phyloP scores from a whole-genome alignment of 2,329 filamentous ascomycete species.

The Cytospora chrysosperma region DNA sequence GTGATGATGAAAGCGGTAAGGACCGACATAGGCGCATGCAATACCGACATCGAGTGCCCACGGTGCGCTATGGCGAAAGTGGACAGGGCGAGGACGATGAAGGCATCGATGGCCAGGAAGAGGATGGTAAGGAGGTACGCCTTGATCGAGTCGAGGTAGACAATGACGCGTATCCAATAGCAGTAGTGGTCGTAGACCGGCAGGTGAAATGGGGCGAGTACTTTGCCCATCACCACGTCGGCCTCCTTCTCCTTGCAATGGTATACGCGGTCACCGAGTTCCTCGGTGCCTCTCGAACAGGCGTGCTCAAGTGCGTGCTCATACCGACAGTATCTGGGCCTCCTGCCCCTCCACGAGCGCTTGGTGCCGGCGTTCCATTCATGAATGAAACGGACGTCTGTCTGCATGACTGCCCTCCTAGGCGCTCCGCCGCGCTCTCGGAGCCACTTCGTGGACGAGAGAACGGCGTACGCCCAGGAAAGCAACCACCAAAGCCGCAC shows the following conservation, averaged over 20 bases:
- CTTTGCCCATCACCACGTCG: neutral
- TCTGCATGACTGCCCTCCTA: neutral
- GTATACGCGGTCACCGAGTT: constrained; percentile 14
- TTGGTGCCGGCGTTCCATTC: neutral
- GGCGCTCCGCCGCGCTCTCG: neutral
- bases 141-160: constrained; percentile 13
- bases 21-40: neutral
- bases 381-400: neutral
- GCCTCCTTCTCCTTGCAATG: constrained; percentile 3
- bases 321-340: neutral
- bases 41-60: neutral
- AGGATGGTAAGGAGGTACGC: constrained; percentile 8
- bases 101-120: constrained; percentile 1
- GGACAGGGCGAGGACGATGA: neutral
- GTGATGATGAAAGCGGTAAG: neutral
- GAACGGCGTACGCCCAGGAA: neutral
- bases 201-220: neutral
- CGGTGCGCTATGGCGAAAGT: neutral
- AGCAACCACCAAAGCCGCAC: neutral
- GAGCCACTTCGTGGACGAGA: neutral
- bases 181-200: constrained; percentile 13
- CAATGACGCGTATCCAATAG: constrained; percentile 2
- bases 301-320: too few species aligned
- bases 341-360: neutral
- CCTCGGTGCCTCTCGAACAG: neutral